Base-by-base conservation (phyloP, 1,284 basidiomycete species). In the Singerocomus inundabilis region DNA sequence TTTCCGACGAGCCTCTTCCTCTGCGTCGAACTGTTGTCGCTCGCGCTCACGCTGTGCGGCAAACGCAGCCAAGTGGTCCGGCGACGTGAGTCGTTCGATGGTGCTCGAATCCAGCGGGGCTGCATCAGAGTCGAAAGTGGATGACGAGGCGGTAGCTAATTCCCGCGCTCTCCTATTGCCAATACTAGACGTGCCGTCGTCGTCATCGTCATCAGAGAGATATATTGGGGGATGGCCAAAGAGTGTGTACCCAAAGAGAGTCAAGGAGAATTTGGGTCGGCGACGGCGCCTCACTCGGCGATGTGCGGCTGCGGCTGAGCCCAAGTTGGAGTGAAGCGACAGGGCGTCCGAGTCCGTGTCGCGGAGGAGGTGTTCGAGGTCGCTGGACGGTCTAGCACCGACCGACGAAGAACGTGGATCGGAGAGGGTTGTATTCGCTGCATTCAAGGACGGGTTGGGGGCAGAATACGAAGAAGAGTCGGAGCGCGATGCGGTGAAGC, bases 51-150 rank as follows among this genome's bases (percentile, higher is more conserved):
- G 68, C 47, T 67, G 67, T 48, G 62, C 70, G 26, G 63, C 72
- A 0, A 61, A 49, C 2, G 46, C 62, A 6, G 72, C 67, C 1
- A 21, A 33, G 30, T 68, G 67, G 24, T 66, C 67, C 0, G 64
- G 66, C 9, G 64, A 66, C 7, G 78, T 70, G 21, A 82, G 60
- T 38, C 72, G 70, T 39, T 72, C 75, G 48, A 87, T 83, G 13
- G 73, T 70, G 8, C 75, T 71, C 4, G 76, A 63, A 48, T 84
- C 82, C 11, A 87, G 69, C 1, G 79, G 78, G 9, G 84, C 75
- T 5, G 85, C 84, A 52, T 87, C 85, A 2, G 81, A 79, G 66
- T 87, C 84, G 40, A 85, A 75, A 4, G 81, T 82, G 1, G 76
- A 75, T 1, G 78, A 72, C 1, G 77, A 77, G 18, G 73, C 61